These are phyloP conservation scores for Solanum hybrid DNA, from an alignment of 305 asterid species.

Conservation along the genomic window DNA sequence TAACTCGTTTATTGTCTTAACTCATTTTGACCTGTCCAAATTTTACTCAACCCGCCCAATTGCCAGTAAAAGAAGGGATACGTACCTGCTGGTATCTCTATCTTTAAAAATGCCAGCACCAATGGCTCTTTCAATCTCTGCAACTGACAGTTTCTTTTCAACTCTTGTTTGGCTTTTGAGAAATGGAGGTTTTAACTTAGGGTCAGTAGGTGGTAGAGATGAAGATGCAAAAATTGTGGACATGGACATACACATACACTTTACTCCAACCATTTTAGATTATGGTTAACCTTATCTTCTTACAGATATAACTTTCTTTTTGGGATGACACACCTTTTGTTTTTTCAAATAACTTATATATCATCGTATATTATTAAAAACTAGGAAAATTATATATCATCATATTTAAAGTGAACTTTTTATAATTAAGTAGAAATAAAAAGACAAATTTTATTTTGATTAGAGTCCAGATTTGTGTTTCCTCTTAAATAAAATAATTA, in stretches of 20 bases:
- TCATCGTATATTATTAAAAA: no score
- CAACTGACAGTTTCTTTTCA: conserved; percentile 32
- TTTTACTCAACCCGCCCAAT: not conserved
- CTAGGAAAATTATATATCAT: no score
- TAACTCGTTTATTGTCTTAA: not conserved
- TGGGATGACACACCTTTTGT: not conserved
- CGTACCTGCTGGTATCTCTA: conserved; percentile 37
- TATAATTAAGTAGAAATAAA: no score
- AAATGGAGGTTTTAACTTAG: conserved; percentile 20
- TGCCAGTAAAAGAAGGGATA: not conserved
- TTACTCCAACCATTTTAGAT: conserved; percentile 33
- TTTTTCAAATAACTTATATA: not conserved
- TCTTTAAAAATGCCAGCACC: conserved; percentile 73
- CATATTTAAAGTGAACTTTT: no score
- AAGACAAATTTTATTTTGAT: no score
- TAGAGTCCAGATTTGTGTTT: no score
- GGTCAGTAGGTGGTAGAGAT: conserved; percentile 15
- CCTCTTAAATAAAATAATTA: no score
- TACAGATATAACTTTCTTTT: not conserved
- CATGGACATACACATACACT: conserved; percentile 26
- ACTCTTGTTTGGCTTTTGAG: conserved; percentile 9
- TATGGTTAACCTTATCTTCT: not conserved
- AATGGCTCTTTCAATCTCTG: conserved; percentile 72
- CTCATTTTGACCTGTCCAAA: not conserved
- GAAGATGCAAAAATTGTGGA: conserved; percentile 27